These are phyloP conservation scores for Picea glauca DNA, from an alignment of 75 land plant species.

Conservation along the genomic window DNA sequence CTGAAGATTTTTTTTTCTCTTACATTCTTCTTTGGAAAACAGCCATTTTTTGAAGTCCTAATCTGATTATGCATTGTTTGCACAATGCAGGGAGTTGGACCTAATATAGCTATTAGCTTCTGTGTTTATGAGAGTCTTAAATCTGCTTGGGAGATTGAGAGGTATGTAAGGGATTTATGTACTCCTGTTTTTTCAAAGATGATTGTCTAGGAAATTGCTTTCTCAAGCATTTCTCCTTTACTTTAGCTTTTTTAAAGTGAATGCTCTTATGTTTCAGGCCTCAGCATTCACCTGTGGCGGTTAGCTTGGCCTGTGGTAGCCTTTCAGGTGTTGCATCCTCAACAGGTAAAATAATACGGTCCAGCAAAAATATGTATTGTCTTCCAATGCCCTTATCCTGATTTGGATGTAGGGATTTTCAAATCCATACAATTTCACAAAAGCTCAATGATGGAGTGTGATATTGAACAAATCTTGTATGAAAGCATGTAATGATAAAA, in stretches of 20 bases:
- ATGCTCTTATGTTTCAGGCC: constrained; percentile 42
- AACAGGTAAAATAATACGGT: constrained; percentile 52
- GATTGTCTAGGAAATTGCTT: too few species aligned
- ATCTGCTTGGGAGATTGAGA: constrained; percentile 64
- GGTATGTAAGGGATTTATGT: constrained; percentile 31
- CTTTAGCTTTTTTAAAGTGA: too few species aligned
- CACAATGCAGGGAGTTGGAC: constrained; percentile 82
- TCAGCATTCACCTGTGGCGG: constrained; percentile 50
- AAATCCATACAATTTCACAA: neutral
- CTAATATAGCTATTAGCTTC: constrained; percentile 90
- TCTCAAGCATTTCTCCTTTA: neutral
- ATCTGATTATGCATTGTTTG: neutral
- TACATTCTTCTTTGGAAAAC: neutral
- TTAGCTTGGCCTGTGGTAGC: constrained; percentile 91
- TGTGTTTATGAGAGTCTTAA: constrained; percentile 85
- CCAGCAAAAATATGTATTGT: too few species aligned
- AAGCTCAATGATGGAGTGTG: neutral
- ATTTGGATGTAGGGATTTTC: neutral
- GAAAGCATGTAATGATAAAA: neutral
- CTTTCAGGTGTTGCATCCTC: constrained; percentile 93
- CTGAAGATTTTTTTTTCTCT: neutral
- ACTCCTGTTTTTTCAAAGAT: too few species aligned
- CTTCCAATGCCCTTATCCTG: neutral
- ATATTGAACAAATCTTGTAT: neutral
- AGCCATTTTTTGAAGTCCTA: neutral